Evolutionary conservation across 805 yeast species (phyloP), one percentile per base, ranked within the genome.

Genomic region (Candida vartiovaarae): DNA sequence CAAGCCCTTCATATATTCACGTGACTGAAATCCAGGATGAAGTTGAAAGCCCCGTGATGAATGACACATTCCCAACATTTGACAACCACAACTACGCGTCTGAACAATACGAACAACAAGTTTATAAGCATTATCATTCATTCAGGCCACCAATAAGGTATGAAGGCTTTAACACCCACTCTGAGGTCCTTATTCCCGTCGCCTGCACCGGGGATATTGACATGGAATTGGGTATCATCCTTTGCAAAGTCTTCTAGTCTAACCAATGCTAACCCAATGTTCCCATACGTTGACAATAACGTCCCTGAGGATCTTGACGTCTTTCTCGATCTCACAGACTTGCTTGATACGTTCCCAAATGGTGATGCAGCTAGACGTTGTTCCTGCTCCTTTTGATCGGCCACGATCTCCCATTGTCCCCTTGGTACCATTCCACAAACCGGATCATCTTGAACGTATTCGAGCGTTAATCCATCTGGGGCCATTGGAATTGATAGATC

Each of bases 141-240:
- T 36, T 50, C 54, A 0, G 89, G 89, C 89, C 91, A 84, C 90
- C 91, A 84, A 40, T 73, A 80, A 0, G 95, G 93, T 5, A 66
- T 64, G 46, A 66, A 68, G 0, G 80, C 84, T 51, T 71, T 70
- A 25, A 82, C 63, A 2, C 72, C 72, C 6, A 79, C 54, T 36
- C 55, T 56, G 10, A 59, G 36, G 2, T 43, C 32, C 34, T 51
- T 50, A 34, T 54, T 54, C 5, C 44, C 50, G 6, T 49, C 40
- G 4, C 54, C 60, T 4, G 51, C 50, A 1, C 53, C 52, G 9
- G 63, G 61, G 1, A 59, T 28, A 39, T 61, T 63, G 26, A 68
- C 48, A 37, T 53, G 55, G 40, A 62, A 61, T 41, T 45, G 60
- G 53, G 48, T 65, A 30, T 56, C 65, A 47, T 62, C 64, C 60